Evolutionary conservation across 139 green algal species (phyloP).

Genomic region (Picochlorum sp.): DNA sequence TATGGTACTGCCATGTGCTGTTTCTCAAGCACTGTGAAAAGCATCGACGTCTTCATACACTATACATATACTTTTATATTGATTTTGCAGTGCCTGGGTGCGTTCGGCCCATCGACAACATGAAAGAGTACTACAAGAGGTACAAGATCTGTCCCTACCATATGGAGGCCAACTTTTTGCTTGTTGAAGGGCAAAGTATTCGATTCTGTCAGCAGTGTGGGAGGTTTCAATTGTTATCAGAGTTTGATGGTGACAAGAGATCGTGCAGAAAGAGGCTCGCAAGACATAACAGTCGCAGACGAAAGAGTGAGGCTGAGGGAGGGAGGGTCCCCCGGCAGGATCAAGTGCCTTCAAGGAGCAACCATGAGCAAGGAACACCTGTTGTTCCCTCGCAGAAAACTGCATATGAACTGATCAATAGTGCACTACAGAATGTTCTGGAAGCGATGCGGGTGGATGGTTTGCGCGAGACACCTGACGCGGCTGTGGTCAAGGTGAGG

Average conservation of each 20-base stretch:
- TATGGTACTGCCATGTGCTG: background rate
- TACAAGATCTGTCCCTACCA: slow-evolving; percentile 65
- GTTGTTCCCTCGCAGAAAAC: too few relatives aligned
- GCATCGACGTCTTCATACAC: background rate
- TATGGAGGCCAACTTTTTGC: slow-evolving; percentile 39
- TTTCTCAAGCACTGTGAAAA: too few relatives aligned
- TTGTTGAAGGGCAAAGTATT: slow-evolving; percentile 33
- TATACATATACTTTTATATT: background rate
- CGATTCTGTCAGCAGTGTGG: slow-evolving; percentile 39
- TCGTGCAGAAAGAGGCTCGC: slow-evolving; percentile 39
- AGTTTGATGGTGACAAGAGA: slow-evolving; percentile 39
- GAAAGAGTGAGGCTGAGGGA: slow-evolving; percentile 17
- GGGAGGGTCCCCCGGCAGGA: too few relatives aligned
- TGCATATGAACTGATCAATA: too few relatives aligned
- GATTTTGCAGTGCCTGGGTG: slow-evolving; percentile 26
- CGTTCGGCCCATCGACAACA: slow-evolving; percentile 25
- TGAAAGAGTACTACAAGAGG: slow-evolving; percentile 37
- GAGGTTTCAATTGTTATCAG: slow-evolving; percentile 23
- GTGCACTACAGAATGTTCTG: too few relatives aligned
- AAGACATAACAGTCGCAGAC: slow-evolving; percentile 55
- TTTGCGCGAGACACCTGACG: too few relatives aligned
- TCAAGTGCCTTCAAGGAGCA: background rate
- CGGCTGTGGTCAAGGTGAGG: too few relatives aligned
- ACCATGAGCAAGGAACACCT: too few relatives aligned
- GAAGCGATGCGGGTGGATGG: too few relatives aligned